Percentiles rank a stretch among this genome's conserved stretches.
Evolutionary conservation across 306 rosid genomes (phyloP).

Genomic region (Cyamopsis tetragonoloba): DNA sequence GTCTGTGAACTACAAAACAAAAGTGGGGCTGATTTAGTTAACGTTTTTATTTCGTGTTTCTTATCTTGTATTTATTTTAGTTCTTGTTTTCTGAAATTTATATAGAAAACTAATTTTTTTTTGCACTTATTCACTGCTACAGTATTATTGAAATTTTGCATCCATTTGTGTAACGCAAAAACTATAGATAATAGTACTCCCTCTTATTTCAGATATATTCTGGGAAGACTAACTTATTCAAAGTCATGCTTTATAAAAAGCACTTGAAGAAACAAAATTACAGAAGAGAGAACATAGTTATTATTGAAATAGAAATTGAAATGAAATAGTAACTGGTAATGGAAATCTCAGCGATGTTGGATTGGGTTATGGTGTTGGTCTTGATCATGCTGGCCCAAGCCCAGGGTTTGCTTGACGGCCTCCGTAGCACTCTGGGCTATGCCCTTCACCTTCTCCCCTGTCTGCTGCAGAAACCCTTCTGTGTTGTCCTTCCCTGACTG

Average conservation of each 20-base stretch:
- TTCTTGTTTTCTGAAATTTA: too few species aligned
- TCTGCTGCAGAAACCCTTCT: constrained; percentile 44
- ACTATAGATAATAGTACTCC: too few species aligned
- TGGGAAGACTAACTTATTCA: background rate
- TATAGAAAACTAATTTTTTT: too few species aligned
- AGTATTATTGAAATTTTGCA: too few species aligned
- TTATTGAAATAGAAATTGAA: background rate
- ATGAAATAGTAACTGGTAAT: background rate
- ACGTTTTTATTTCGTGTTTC: too few species aligned
- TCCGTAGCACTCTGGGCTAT: constrained; percentile 52
- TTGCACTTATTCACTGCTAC: too few species aligned
- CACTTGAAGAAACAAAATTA: background rate
- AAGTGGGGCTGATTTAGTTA: too few species aligned
- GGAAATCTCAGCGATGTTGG: background rate
- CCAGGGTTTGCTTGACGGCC: constrained; percentile 52
- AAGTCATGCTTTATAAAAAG: background rate
- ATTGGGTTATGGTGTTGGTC: background rate
- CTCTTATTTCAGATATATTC: too few species aligned
- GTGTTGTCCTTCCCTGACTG: constrained; percentile 36
- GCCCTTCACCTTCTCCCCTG: constrained; percentile 54
- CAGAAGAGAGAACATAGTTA: background rate
- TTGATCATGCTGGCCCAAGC: constrained; percentile 34
- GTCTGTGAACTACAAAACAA: background rate
- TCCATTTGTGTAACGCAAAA: too few species aligned
- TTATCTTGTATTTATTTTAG: too few species aligned